A percentile compares a stretch with the other conserved stretches of the same genome.
Conservation (phyloP, 1,284 basidiomycete genomes). For the Fomes fomentarius region DNA sequence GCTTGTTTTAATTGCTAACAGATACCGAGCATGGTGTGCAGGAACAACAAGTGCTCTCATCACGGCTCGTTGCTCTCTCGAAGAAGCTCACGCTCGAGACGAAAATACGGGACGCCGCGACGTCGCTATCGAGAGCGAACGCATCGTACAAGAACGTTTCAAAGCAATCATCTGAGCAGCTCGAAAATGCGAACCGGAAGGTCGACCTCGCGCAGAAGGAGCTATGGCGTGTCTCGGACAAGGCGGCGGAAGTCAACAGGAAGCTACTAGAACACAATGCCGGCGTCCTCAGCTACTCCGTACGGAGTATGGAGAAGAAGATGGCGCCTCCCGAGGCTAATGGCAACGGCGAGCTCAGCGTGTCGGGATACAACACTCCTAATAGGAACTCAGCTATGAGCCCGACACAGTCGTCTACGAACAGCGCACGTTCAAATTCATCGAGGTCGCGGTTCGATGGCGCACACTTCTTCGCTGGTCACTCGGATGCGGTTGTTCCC, state of each 20-base stretch:
- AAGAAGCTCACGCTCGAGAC: constrained; percentile 77
- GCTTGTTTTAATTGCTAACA: not conserved
- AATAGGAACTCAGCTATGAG: constrained; percentile 54
- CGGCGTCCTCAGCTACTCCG: constrained; percentile 72
- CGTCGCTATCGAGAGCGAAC: constrained; percentile 71
- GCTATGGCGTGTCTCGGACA: constrained; percentile 64
- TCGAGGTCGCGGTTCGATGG: constrained; percentile 67
- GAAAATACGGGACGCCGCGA: constrained; percentile 80
- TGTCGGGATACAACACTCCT: constrained; percentile 57
- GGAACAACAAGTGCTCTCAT: constrained; percentile 71
- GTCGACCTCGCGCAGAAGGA: constrained; percentile 73
- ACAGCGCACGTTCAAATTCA: constrained; percentile 41
- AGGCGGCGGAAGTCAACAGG: constrained; percentile 59
- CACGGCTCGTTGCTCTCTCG: constrained; percentile 61
- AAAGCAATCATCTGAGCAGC: constrained; percentile 71
- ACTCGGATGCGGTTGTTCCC: constrained; percentile 65
- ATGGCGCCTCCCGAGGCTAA: constrained; percentile 34
- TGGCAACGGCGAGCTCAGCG: constrained; percentile 34
- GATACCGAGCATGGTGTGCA: constrained; percentile 32
- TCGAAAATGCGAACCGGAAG: constrained; percentile 67
- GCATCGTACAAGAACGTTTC: constrained; percentile 59
- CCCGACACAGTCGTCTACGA: constrained; percentile 51
- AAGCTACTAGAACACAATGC: constrained; percentile 77
- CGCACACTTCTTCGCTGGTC: constrained; percentile 81
- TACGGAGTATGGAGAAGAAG: constrained; percentile 70